Base-by-base conservation (phyloP, 805 yeast genomes). In the Saccharomycopsis fibuligera region DNA sequence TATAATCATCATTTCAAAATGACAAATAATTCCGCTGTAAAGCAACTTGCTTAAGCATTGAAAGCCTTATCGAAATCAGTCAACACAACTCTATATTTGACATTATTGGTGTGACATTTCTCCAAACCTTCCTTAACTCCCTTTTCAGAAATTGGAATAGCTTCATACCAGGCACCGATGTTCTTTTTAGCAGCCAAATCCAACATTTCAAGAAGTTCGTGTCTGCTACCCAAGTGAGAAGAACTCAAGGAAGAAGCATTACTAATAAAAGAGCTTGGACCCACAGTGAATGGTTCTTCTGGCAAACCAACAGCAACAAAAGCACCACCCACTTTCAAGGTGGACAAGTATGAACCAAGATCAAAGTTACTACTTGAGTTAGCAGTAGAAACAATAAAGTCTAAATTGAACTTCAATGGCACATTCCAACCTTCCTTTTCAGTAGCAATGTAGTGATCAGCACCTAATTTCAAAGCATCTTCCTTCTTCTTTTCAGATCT, bases 251-350 rank as follows among this genome's bases (percentile, higher is more conserved):
- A 51, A 24, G 57, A 58, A 40, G 63, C 68, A 49, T 58, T 61
- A 8, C 48, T 49, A 41, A 65, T 49, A 50, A 73, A 64, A 21
- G 72, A 70, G 12, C 41, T 56, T 6, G 85, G 82, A 41, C 70
- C 63, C 38, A 78, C 72, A 27, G 57, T 56, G 47, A 67, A 60
- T 36, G 57, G 57, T 45, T 74, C 70, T 42, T 69, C 73, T 47
- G 91, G 37, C 58, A 83, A 69, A 48, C 91, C 91, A 48, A 80
- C 88, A 31, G 82, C 69, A 47, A 81, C 71, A 60, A 81, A 75
- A 45, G 69, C 68, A 47, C 82, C 81, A 58, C 75, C 75, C 37
- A 81, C 78, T 59, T 72, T 79, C 62, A 86, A 68, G 25, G 72
- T 61, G 25, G 63, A 60, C 53, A 81, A 60, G 61, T 77, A 76